Evolutionary conservation across 768 basidiomycete genomes (phyloP), one percentile per base, ranked within the genome.

Genomic region (Coprinopsis marcescibilis): DNA sequence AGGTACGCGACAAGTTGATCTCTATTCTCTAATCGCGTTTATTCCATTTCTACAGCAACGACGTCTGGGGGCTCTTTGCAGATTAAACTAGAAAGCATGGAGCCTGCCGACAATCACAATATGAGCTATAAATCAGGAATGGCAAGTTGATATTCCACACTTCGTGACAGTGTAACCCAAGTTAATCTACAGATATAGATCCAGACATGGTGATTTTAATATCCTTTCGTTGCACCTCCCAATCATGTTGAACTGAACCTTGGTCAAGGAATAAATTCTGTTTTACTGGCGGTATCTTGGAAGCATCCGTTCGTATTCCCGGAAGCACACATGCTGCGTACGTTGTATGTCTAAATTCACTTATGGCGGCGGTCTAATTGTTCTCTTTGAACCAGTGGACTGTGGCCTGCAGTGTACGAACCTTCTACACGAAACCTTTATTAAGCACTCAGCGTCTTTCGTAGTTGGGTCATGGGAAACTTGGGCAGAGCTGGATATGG

Each of bases 211-310:
- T 67, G 50, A 49, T 13, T 50, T n/a, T n/a, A n/a, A n/a, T n/a
- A n/a, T n/a, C 27, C 29, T 39, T 47, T n/a, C 33, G 2, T 20
- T 33, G 1, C 12, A 38, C 24, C 29, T 41, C 15, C 21, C 12
- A 13, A 15, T 29, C 8, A n/a, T n/a, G n/a, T 37, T 44, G 24
- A 35, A 10, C 25, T 36, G 2, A 51, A 5, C 15, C 17, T 20
- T 27, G 37, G 13, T 37, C 8, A 39, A 70, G 70, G 71, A 73
- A 73, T 41, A 73, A 73, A 65, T 81, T 93, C 52, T 90, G 86
- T 63, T 89, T 90, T 57, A 87, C 86, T 4, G 84, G 83, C 7
- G 89, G 89, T 30, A 60, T 86, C 48, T 73, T 88, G 47, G 81
- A 44, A 62, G 62, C 56, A 6, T 59, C 50, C 30, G 57, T 64